Percentiles rank a stretch among this genome's conserved stretches.
Evolutionary conservation across 1,139 yeast species (phyloP).

Genomic region (Protomyces inouyei): DNA sequence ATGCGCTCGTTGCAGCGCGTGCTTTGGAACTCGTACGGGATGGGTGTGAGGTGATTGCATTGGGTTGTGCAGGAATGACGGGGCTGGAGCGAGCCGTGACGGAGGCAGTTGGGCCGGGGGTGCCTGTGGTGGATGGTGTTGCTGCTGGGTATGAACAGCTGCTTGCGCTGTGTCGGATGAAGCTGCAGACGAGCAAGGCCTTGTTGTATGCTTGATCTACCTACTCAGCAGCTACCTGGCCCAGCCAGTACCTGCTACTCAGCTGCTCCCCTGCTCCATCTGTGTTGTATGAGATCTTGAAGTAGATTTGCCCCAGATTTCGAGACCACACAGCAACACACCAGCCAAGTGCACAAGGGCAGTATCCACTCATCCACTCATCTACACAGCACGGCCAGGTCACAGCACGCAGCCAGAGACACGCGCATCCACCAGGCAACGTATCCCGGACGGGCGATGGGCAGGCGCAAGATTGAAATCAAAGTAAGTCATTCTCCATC

Average conservation of each 20-base stretch:
- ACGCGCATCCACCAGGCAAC: not conserved
- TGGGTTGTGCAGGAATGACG: slow-evolving; percentile 42
- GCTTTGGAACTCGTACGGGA: slow-evolving; percentile 36
- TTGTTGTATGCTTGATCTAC: slow-evolving; percentile 7
- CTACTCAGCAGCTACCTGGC: too few relatives aligned
- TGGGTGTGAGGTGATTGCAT: slow-evolving; percentile 37
- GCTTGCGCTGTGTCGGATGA: slow-evolving; percentile 31
- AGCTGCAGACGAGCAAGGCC: slow-evolving; percentile 19
- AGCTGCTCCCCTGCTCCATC: too few relatives aligned
- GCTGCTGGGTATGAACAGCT: slow-evolving; percentile 38
- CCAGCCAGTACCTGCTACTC: too few relatives aligned
- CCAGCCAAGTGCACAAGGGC: too few relatives aligned
- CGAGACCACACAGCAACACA: too few relatives aligned
- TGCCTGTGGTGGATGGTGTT: slow-evolving; percentile 39
- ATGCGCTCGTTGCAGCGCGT: slow-evolving; percentile 33
- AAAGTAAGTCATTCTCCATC: slow-evolving; percentile 3
- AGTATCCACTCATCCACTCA: not conserved
- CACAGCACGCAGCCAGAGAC: not conserved
- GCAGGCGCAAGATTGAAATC: slow-evolving; percentile 25
- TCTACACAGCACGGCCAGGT: not conserved
- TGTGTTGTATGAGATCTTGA: too few relatives aligned
- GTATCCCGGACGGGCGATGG: slow-evolving; percentile 4
- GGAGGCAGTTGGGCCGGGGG: slow-evolving; percentile 36
- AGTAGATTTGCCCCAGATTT: not conserved
- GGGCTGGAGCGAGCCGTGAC: slow-evolving; percentile 37